Evolutionary conservation across 495 filamentous ascomycete genomes (phyloP).

Genomic region (Hapsidospora chrysogenum): DNA sequence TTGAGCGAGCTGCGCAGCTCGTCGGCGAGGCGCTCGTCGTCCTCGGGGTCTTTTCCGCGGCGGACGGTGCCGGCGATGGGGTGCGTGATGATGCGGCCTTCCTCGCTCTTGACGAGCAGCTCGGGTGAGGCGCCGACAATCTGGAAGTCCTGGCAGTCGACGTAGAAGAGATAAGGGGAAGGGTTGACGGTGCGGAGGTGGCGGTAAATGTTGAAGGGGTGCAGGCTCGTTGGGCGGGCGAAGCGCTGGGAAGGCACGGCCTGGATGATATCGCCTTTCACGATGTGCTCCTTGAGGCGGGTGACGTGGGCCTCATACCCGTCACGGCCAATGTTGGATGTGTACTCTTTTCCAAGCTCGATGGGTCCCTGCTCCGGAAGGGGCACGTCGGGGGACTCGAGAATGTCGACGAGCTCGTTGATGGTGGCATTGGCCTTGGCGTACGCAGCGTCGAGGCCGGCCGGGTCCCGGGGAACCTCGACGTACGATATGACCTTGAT

Average conservation of each 20-base stretch:
- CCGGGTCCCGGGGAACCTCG: constrained; percentile 34
- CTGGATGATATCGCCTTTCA: constrained; percentile 88
- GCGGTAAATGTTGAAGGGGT: constrained; percentile 97
- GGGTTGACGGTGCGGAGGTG: constrained; percentile 91
- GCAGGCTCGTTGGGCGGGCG: constrained; percentile 71
- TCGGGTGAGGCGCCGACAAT: constrained; percentile 92
- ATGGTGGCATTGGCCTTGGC: constrained; percentile 44
- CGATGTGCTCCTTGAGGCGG: constrained; percentile 71
- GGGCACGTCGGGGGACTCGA: constrained; percentile 57
- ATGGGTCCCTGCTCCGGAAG: constrained; percentile 64
- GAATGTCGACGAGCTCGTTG: constrained; percentile 43
- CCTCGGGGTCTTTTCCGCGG: constrained; percentile 61
- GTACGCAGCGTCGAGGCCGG: constrained; percentile 39
- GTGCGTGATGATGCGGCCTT: constrained; percentile 82
- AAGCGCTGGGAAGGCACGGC: constrained; percentile 89
- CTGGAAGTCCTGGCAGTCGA: constrained; percentile 80
- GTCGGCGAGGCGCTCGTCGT: constrained; percentile 64
- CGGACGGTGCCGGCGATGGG: constrained; percentile 93
- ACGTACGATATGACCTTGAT: constrained; percentile 90
- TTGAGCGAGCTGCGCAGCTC: constrained; percentile 70
- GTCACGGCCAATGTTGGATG: constrained; percentile 78
- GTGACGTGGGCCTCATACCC: constrained; percentile 83
- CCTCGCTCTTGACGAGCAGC: constrained; percentile 78
- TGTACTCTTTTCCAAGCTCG: constrained; percentile 53
- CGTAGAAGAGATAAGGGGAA: constrained; percentile 91